Conservation (phyloP, 805 yeast species). For the Spathaspora sp. region DNA sequence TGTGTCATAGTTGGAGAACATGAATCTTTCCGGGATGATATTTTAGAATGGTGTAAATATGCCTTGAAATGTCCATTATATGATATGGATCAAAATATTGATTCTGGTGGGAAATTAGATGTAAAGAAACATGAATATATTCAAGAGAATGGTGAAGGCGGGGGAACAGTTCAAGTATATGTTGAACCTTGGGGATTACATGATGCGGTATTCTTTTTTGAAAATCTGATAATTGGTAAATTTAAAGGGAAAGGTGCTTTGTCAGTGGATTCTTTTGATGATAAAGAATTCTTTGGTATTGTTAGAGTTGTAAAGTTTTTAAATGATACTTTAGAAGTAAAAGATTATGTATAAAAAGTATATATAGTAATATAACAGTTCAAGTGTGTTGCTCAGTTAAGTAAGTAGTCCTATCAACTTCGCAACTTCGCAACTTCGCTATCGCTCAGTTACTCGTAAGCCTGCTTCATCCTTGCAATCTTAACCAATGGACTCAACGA, state of each 20-base stretch:
- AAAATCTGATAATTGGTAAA: conserved; percentile 13
- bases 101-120: conserved; percentile 17
- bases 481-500: conserved; percentile 72
- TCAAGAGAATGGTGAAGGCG: conserved; percentile 8
- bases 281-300: conserved; percentile 18
- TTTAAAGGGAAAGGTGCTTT: conserved; percentile 6
- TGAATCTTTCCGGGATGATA: conserved; percentile 39
- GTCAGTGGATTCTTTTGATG: conserved; percentile 7
- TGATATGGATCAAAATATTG: conserved; percentile 10
- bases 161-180: conserved; percentile 17
- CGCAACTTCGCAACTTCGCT: conserved; percentile 17
- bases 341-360: not conserved
- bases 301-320: conserved; percentile 21
- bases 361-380: not conserved
- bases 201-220: conserved; percentile 26
- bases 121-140: conserved; percentile 18
- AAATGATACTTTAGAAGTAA: conserved; percentile 13
- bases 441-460: conserved; percentile 6
- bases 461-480: conserved; percentile 66
- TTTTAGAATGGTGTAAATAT: conserved; percentile 29
- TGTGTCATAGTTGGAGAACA: conserved; percentile 38
- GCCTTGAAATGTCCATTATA: conserved; percentile 27
- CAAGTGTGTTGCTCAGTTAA: no score
- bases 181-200: conserved; percentile 39
- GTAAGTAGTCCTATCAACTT: not conserved